Conservation (phyloP, 202 grass and related monocot genomes). For the Setaria italica region DNA sequence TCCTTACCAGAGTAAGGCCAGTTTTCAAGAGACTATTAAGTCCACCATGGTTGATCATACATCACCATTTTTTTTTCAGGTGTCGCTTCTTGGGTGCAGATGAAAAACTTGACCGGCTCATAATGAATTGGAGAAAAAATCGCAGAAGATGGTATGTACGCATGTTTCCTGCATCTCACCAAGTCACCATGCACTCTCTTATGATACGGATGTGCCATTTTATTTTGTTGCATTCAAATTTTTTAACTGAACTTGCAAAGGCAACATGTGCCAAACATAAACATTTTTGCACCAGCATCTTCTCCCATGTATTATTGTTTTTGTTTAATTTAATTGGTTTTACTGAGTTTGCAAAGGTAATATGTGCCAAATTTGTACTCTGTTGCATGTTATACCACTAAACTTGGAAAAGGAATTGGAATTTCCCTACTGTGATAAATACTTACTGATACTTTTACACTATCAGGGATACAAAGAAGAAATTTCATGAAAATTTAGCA, state of each 20-base stretch:
- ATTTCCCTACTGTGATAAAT: background rate
- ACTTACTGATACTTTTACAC: background rate
- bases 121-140: slow-evolving; percentile 81
- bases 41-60: slow-evolving; percentile 17
- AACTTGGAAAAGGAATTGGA: background rate
- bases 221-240: background rate
- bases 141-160: slow-evolving; percentile 67
- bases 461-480: slow-evolving; percentile 56
- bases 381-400: background rate
- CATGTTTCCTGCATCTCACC: slow-evolving; percentile 18
- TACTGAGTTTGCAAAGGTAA: background rate
- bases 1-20: slow-evolving; percentile 80
- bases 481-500: slow-evolving; percentile 76
- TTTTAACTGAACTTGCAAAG: background rate
- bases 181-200: background rate
- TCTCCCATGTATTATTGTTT: background rate
- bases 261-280: background rate
- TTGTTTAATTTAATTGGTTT: background rate
- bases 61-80: slow-evolving; percentile 44
- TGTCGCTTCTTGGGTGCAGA: slow-evolving; percentile 76
- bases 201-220: background rate
- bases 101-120: slow-evolving; percentile 57
- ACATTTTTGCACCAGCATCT: background rate
- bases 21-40: slow-evolving; percentile 40
- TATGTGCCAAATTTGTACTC: background rate